phyloP scores from a whole-genome alignment of 2,329 filamentous ascomycete species.

The Pezicula radicicola region DNA sequence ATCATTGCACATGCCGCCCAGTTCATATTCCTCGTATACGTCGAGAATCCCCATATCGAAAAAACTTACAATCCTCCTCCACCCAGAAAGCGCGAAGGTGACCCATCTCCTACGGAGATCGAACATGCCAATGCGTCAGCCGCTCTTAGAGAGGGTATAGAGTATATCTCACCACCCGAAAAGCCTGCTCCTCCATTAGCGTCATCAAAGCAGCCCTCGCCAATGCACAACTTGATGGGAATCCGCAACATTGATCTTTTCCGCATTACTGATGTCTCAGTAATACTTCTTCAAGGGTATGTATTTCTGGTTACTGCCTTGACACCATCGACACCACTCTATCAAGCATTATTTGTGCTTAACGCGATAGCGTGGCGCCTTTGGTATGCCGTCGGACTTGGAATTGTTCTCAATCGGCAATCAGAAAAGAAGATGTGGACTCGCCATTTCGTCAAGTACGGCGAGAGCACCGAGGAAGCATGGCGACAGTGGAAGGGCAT shows the following conservation, averaged over 20 bases:
- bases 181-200: conserved; percentile 31
- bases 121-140: conserved; percentile 32
- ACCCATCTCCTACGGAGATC: conserved; percentile 25
- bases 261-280: conserved; percentile 79
- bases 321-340: conserved; percentile 73
- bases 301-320: conserved; percentile 69
- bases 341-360: conserved; percentile 74
- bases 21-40: conserved; percentile 84
- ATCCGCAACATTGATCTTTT: conserved; percentile 83
- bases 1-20: conserved; percentile 92
- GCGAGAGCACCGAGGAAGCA: conserved; percentile 84
- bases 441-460: conserved; percentile 94
- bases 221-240: conserved; percentile 82
- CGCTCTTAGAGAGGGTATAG: conserved; percentile 30
- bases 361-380: conserved; percentile 82
- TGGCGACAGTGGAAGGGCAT: conserved; percentile 98
- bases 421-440: conserved; percentile 94
- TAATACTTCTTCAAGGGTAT: conserved; percentile 73
- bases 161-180: conserved; percentile 13
- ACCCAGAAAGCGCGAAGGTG: conserved; percentile 52
- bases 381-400: conserved; percentile 89
- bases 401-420: conserved; percentile 79
- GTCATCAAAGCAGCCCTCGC: conserved; percentile 51
- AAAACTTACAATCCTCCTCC: conserved; percentile 93
- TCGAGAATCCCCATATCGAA: conserved; percentile 97